A percentile compares a stretch with the other conserved stretches of the same genome.
Evolutionary conservation across 2,329 filamentous ascomycete genomes (phyloP).

Genomic region (Calonectria crousiana): DNA sequence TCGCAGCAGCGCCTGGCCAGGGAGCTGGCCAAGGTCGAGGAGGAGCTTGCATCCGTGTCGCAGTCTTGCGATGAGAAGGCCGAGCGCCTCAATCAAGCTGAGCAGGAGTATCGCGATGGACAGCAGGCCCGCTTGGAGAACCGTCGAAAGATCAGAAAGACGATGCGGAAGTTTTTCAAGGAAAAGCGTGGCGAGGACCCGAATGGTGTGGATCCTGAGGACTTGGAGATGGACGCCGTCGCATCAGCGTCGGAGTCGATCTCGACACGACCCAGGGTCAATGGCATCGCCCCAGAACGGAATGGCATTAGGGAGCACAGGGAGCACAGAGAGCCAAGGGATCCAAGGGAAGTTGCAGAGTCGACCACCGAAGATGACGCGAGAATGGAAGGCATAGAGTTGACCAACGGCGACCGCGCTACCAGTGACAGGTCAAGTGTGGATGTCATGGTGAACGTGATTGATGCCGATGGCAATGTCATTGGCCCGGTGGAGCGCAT

Average conservation of each 20-base stretch:
- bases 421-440: background rate
- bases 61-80: conserved; percentile 48
- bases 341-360: conserved; percentile 6
- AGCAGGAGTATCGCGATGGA: conserved; percentile 47
- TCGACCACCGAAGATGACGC: conserved; percentile 17
- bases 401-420: conserved; percentile 21
- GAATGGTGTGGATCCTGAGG: conserved; percentile 27
- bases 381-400: conserved; percentile 38
- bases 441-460: conserved; percentile 49
- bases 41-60: conserved; percentile 50
- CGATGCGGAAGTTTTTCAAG: conserved; percentile 51
- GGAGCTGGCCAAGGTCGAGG: conserved; percentile 52
- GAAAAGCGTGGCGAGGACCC: conserved; percentile 45
- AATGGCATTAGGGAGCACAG: background rate
- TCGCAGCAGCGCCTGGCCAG: conserved; percentile 44
- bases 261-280: conserved; percentile 24
- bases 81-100: conserved; percentile 49
- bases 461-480: conserved; percentile 52
- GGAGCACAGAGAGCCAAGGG: background rate
- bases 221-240: conserved; percentile 30
- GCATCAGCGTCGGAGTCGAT: conserved; percentile 17
- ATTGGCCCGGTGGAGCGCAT: conserved; percentile 54
- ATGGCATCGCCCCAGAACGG: conserved; percentile 22
- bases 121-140: conserved; percentile 45
- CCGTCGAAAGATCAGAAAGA: conserved; percentile 43